A percentile compares a stretch with the other conserved stretches of the same genome.
These are phyloP conservation scores for Cunninghamia lanceolata DNA, from an alignment of 75 land plant species.

Conservation along the genomic window DNA sequence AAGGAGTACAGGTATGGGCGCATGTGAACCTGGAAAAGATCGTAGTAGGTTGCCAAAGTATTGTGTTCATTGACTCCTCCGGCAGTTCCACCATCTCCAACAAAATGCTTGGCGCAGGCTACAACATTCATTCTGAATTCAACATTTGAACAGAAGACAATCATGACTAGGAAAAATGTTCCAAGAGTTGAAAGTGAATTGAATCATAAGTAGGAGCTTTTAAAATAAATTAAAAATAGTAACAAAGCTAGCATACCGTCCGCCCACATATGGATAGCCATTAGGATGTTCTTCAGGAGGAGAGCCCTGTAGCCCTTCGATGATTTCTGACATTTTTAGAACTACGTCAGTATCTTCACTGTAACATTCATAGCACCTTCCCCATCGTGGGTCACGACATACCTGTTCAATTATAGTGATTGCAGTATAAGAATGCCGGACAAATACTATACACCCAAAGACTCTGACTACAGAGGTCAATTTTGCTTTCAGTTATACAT, in stretches of 20 bases:
- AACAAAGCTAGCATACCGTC: constrained; percentile 31
- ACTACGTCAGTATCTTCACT: constrained; percentile 76
- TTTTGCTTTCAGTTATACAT: not conserved
- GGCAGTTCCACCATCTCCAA: constrained; percentile 94
- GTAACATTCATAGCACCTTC: constrained; percentile 86
- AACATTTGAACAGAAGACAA: not conserved
- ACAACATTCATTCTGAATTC: constrained; percentile 63
- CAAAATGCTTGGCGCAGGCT: constrained; percentile 94
- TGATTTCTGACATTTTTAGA: constrained; percentile 49
- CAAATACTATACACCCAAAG: not conserved
- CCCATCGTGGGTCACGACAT: constrained; percentile 86
- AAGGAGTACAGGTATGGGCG: constrained; percentile 75
- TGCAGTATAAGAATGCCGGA: not conserved
- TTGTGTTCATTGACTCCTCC: constrained; percentile 72
- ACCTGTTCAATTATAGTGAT: constrained; percentile 38
- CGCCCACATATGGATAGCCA: constrained; percentile 69
- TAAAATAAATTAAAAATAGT: not conserved
- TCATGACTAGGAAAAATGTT: not conserved
- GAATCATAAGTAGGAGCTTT: not conserved
- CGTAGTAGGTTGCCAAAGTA: constrained; percentile 37
- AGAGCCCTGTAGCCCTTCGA: constrained; percentile 70
- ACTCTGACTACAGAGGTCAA: not conserved
- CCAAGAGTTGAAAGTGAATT: not conserved
- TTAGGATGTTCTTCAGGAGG: constrained; percentile 56
- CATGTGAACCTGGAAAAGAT: constrained; percentile 70